Base-by-base conservation (phyloP, 2,329 filamentous ascomycete species). In the Zopfia rhizophila region DNA sequence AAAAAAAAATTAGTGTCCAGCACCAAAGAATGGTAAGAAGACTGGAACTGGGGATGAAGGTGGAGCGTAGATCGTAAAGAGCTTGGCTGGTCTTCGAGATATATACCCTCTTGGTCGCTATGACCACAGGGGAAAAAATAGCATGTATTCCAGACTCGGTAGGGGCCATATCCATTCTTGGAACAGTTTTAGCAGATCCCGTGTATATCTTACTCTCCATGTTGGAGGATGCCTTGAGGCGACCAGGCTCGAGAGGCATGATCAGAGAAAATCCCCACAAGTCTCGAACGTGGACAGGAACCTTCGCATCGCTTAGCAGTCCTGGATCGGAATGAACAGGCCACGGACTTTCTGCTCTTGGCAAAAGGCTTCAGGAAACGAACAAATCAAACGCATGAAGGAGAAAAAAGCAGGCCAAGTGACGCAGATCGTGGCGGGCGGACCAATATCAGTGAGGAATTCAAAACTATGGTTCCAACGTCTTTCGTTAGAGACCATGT, bases 351-450 rank as follows among this genome's bases (percentile, higher is more conserved):
- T 36, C 49, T 43, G 31, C 39, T 37, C 49, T 60, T 55, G 54
- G 51, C 47, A 45, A 30, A 21, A 37, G 30, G 28, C 23, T 19
- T n/a, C 13, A 54, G 39, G 56, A 65, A 65, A 47, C 58, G 56
- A 56, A 60, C 60, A 55, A 68, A 66, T 68, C 55, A 64, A 67
- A 66, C 55, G 59, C 61, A 63, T 62, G 44, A 59, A 58, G 51
- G 50, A 49, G 30, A 51, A 38, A 36, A 48, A 45, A 50, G 49
- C 48, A 43, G 36, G 31, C 49, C 24, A 43, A 32, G 45, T 60
- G 56, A 59, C 45, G 59, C 47, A 47, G 48, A 49, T 38, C 42
- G 22, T 58, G 49, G 54, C 53, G 42, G 32, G 52, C 35, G 44
- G 50, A 50, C 55, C 54, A 54, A 55, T 55, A 42, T 48, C 43